A percentile compares a stretch with the other conserved stretches of the same genome.
phyloP scores from a whole-genome alignment of 2,329 filamentous ascomycete genomes.

The Davidsoniella australis region DNA sequence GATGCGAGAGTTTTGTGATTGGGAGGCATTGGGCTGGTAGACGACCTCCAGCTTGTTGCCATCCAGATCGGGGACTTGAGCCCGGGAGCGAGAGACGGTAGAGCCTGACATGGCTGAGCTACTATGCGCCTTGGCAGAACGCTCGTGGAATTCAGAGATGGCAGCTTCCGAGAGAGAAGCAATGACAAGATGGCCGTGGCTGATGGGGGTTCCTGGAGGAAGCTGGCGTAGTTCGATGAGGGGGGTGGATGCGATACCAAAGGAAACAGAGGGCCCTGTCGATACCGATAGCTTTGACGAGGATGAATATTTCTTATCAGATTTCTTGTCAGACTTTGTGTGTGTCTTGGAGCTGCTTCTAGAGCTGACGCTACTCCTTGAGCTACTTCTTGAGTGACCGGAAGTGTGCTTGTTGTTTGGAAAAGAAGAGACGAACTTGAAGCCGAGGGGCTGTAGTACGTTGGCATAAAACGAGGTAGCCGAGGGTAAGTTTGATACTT shows the following conservation, averaged over 20 bases:
- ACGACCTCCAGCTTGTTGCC: constrained; percentile 73
- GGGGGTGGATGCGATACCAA: constrained; percentile 1
- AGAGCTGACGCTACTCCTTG: too few species aligned
- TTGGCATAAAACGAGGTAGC: constrained; percentile 74
- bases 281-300: background rate
- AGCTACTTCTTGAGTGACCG: too few species aligned
- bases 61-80: constrained; percentile 59
- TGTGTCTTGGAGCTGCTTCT: background rate
- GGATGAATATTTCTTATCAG: background rate
- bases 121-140: background rate
- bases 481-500: constrained; percentile 61
- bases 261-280: constrained; percentile 1
- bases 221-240: constrained; percentile 4
- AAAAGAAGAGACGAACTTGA: constrained; percentile 35
- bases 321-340: background rate
- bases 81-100: constrained; percentile 17
- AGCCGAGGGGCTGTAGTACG: constrained; percentile 59
- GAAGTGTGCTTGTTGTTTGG: too few species aligned
- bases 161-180: constrained; percentile 1
- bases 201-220: background rate
- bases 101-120: background rate
- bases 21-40: constrained; percentile 28
- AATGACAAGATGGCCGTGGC: constrained; percentile 3
- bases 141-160: constrained; percentile 1
- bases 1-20: constrained; percentile 24